Evolutionary conservation across 495 filamentous ascomycete genomes (phyloP).

Genomic region (Tuber calosporum): DNA sequence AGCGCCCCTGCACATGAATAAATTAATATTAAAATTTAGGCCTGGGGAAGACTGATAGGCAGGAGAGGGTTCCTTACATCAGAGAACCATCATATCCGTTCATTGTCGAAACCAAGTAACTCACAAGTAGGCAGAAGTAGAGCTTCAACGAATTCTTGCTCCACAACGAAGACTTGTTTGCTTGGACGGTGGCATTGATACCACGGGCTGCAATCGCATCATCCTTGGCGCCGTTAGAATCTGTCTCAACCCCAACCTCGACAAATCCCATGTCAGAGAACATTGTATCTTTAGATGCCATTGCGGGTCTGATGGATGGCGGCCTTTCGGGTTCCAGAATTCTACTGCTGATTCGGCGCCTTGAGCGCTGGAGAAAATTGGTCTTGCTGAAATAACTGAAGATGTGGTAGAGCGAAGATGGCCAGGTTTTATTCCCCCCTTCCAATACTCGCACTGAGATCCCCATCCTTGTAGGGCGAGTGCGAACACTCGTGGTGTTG

Average conservation of each 20-base stretch:
- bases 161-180: slow-evolving; percentile 45
- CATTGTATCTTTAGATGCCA: slow-evolving; percentile 16
- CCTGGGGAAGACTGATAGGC: background rate
- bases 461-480: background rate
- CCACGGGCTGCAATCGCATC: slow-evolving; percentile 41
- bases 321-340: background rate
- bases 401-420: background rate
- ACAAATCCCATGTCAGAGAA: background rate
- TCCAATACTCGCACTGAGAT: background rate
- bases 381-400: background rate
- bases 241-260: background rate
- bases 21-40: background rate
- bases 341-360: background rate
- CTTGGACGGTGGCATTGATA: slow-evolving; percentile 44
- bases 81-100: slow-evolving; percentile 50
- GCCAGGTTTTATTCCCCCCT: background rate
- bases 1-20: slow-evolving; percentile 42
- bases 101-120: slow-evolving; percentile 49
- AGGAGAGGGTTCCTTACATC: slow-evolving; percentile 14
- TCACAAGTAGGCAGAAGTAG: slow-evolving; percentile 45
- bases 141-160: slow-evolving; percentile 49
- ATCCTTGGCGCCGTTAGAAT: slow-evolving; percentile 23
- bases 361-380: background rate
- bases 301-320: background rate
- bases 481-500: background rate